Base-by-base conservation (phyloP, 2,329 filamentous ascomycete genomes). In the Stagonosporopsis rhizophila region DNA sequence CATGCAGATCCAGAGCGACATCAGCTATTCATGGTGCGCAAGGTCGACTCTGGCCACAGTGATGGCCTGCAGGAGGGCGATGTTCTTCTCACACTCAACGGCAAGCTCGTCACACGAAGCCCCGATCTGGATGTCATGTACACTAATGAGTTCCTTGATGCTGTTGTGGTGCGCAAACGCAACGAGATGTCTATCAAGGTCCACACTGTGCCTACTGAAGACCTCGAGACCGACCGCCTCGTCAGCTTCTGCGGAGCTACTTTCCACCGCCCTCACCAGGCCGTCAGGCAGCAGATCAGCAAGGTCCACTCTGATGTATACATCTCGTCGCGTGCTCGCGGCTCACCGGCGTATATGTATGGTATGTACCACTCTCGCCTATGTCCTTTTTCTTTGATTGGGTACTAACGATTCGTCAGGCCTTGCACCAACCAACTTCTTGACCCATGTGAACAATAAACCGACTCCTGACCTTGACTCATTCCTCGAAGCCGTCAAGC, bases 61-160 rank as follows among this genome's bases (percentile, higher is more conserved):
- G 82, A 83, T 44, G 85, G 88, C 15, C 83, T 99, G 15, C 82
- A 91, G 27, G 96, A 99, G 79, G 92, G 93, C 46, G 95, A 99
- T 72, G 89, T 99, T 48, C 87, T 99, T 55, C 84, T 99, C 57
- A 96, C 91, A 0, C 81, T 99, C 42, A 97, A 98, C 75, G 91
- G 85, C 66, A 91, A 94, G 71, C 87, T 98, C 60, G 94, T 98
- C 77, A 99, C 96, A 0, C 89, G 91, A 44, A 92, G 97, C 52
- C 90, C 89, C 0, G 92, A 99, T 76, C 85, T 99, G 39, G 95
- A 99, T 74, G 83, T 97, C 64, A 98, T 98, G 95, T 99, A 99
- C 79, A 88, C 90, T 66, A 87, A 96, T 70, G 89, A 94, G 57
- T 76, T 85, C 28, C 85, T 99, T 1, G 90, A 96, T 65, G 93